A percentile compares a stretch with the other conserved stretches of the same genome.
Evolutionary conservation across 2,329 filamentous ascomycete genomes (phyloP).

Genomic region (Amphichorda felina): DNA sequence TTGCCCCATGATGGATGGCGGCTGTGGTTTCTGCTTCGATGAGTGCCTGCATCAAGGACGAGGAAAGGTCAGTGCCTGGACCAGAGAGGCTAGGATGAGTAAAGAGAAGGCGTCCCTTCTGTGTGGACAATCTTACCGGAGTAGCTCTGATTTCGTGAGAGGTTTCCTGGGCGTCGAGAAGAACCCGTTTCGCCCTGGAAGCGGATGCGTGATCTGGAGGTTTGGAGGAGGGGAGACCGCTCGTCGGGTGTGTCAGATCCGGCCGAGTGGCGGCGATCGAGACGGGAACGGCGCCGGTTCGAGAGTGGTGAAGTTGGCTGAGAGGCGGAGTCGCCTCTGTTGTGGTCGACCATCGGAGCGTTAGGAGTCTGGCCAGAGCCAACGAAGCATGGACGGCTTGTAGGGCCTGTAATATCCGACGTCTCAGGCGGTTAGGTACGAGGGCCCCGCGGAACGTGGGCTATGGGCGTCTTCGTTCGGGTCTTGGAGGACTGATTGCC

Average conservation of each 20-base stretch:
- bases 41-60: constrained; percentile 22
- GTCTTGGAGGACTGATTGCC: too few relatives aligned
- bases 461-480: too few relatives aligned
- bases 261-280: constrained; percentile 14
- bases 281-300: constrained; percentile 12
- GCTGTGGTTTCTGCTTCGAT: constrained; percentile 45
- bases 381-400: too few relatives aligned
- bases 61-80: not conserved
- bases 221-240: constrained; percentile 28
- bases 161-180: constrained; percentile 10
- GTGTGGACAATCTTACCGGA: constrained; percentile 27
- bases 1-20: constrained; percentile 47
- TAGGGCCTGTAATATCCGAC: too few relatives aligned
- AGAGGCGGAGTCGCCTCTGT: constrained; percentile 12
- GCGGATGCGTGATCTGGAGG: constrained; percentile 28
- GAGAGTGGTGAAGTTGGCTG: constrained; percentile 21
- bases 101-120: too few relatives aligned
- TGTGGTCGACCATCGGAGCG: constrained; percentile 16
- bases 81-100: too few relatives aligned
- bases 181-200: constrained; percentile 20
- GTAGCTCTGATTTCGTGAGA: constrained; percentile 30
- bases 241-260: constrained; percentile 24
- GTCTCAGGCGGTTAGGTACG: too few relatives aligned
- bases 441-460: too few relatives aligned
- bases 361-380: too few relatives aligned